Evolutionary conservation across 2,329 filamentous ascomycete genomes (phyloP), one percentile per base, ranked within the genome.

Genomic region (Fusarium annulatum): DNA sequence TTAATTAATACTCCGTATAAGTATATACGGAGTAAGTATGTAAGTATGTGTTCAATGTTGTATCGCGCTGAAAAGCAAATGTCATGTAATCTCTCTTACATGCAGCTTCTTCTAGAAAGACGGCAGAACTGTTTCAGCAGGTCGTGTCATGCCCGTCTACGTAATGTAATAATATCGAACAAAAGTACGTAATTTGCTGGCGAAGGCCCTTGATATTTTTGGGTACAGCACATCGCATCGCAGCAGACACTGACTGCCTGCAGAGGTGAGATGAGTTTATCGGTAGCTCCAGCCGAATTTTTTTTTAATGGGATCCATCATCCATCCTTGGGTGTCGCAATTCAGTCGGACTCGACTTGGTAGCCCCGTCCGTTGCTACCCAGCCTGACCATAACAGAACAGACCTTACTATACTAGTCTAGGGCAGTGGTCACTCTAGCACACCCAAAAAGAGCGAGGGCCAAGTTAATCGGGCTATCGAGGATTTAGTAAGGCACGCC

Each of bases 101-200:
- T 74, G 71, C 57, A 74, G 56, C 58, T 67, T 68, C 66, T 80
- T 80, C 79, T 79, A 79, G 79, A 80, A 80, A 68, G 61, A 68
- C 78, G 79, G 77, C 73, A 80, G 79, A 80, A 80, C 51, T 39
- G 77, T 36, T 68, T 52, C 61, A 71, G 41, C 61, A 60, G 56
- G 18, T 34, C 42, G 11, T 48, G 46, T 36, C 33, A 38, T 68
- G 56, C 43, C 65, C 28, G 42, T 42, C 48, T 42, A 63, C 53
- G 58, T 42, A 67, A 61, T 51, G 33, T 55, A 55, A 28, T 52
- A 26, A 52, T 52, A 36, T 49, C 63, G 52, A 71, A 43, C 26
- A 48, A 53, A 62, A 42, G 67, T 61, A 52, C 61, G 68, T 60
- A 76, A 74, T 77, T 72, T 77, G 68, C 74, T 67, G 49, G 33